phyloP scores from a whole-genome alignment of 2,329 filamentous ascomycete species.

The Sporothrix inflata region DNA sequence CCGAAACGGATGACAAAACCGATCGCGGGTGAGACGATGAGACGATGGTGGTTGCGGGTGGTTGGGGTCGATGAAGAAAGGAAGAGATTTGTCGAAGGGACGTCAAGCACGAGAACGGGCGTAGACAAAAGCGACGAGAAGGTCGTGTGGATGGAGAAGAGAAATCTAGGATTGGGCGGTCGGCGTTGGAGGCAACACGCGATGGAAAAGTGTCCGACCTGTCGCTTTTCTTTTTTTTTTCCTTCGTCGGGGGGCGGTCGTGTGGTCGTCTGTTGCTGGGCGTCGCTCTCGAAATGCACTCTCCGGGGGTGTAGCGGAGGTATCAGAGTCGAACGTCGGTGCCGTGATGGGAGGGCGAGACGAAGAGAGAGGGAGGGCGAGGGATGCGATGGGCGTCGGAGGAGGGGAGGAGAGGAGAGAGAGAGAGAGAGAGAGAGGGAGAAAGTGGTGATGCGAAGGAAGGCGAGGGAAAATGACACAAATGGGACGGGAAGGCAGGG shows the following conservation, averaged over 20 bases:
- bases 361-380: not conserved
- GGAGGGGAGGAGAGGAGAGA: not conserved
- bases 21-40: not conserved
- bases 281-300: not conserved
- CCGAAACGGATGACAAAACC: constrained; percentile 7
- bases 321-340: not conserved
- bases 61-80: not conserved
- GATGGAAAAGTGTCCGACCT: not conserved
- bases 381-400: not conserved
- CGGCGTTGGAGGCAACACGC: not conserved
- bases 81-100: not conserved
- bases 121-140: not conserved
- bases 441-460: constrained; percentile 21
- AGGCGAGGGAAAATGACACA: not conserved
- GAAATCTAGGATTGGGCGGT: not conserved
- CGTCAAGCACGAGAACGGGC: not conserved
- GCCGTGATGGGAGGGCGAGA: not conserved
- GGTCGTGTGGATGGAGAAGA: not conserved
- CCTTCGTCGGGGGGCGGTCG: not conserved
- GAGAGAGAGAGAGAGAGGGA: constrained; percentile 6
- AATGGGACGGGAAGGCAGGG: constrained; percentile 10
- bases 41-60: not conserved
- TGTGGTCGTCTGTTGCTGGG: too few species aligned
- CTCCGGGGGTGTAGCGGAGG: constrained; percentile 2
- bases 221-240: not conserved